Percentiles rank a stretch among this genome's conserved stretches.
Evolutionary conservation across 1,284 basidiomycete genomes (phyloP).

Genomic region (Lignosus rhinocerotis): DNA sequence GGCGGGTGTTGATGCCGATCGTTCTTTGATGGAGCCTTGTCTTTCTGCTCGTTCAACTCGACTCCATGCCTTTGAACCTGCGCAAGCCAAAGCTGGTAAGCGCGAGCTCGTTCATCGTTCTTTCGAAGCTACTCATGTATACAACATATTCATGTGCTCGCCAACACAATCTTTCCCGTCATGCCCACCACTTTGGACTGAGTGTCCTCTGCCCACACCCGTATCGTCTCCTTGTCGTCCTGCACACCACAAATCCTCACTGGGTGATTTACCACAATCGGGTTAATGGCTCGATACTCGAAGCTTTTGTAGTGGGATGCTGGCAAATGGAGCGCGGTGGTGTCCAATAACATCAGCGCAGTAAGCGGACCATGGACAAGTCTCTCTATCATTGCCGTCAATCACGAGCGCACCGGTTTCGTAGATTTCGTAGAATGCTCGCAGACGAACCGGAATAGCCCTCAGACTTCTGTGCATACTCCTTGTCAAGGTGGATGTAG

Average conservation of each 20-base stretch:
- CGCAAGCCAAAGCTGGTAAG: conserved; percentile 1
- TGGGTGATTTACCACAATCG: conserved; percentile 64
- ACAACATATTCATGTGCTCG: conserved; percentile 2
- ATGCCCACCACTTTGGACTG: conserved; percentile 62
- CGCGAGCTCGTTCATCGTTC: conserved; percentile 3
- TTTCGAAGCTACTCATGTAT: neutral
- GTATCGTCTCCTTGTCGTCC: conserved; percentile 33
- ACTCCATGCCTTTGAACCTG: neutral
- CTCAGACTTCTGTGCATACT: conserved; percentile 67
- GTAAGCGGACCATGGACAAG: conserved; percentile 84
- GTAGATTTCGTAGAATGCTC: no score
- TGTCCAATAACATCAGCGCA: conserved; percentile 75
- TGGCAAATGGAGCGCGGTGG: conserved; percentile 49
- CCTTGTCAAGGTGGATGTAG: conserved; percentile 72
- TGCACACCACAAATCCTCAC: conserved; percentile 56
- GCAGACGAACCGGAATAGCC: conserved; percentile 64
- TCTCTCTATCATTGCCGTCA: conserved; percentile 44
- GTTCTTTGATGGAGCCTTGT: conserved; percentile 2
- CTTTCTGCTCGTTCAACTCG: neutral
- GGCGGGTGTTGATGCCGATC: conserved; percentile 2
- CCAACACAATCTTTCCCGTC: conserved; percentile 48
- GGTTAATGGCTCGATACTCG: conserved; percentile 76
- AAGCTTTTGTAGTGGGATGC: conserved; percentile 50
- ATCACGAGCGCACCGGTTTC: neutral
- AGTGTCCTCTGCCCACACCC: conserved; percentile 34